These are phyloP conservation scores for Epichloe brachyelytri DNA, from an alignment of 2,329 filamentous ascomycete species.

Conservation along the genomic window DNA sequence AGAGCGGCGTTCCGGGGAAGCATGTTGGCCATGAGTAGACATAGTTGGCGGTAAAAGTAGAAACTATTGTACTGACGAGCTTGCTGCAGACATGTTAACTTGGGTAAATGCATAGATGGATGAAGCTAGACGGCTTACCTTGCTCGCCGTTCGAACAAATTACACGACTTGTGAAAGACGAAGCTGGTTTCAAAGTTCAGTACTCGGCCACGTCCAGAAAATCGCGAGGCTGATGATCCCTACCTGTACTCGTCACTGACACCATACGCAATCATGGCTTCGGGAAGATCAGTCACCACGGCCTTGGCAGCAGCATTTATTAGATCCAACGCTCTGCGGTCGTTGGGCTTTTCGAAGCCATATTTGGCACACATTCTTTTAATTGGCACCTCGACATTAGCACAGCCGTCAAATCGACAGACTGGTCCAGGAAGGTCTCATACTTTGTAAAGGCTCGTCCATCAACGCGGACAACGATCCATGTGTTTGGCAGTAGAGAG, in stretches of 20 bases:
- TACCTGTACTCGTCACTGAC: constrained; percentile 88
- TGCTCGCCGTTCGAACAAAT: constrained; percentile 72
- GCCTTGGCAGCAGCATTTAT: constrained; percentile 90
- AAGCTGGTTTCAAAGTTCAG: constrained; percentile 44
- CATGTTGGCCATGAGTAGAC: constrained; percentile 64
- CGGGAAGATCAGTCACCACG: constrained; percentile 71
- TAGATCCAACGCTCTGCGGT: constrained; percentile 70
- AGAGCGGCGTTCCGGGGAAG: constrained; percentile 60
- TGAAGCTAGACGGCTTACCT: constrained; percentile 38
- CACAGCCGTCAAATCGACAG: not conserved
- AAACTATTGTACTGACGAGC: constrained; percentile 79
- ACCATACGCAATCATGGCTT: constrained; percentile 80
- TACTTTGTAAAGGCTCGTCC: constrained; percentile 93
- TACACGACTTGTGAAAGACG: constrained; percentile 71
- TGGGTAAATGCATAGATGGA: not conserved
- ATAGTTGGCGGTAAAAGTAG: constrained; percentile 88
- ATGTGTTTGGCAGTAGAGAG: constrained; percentile 73
- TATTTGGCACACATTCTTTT: constrained; percentile 69
- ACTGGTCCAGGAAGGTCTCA: too few species aligned
- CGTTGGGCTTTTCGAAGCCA: constrained; percentile 83
- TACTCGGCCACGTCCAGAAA: not conserved
- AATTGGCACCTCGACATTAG: constrained; percentile 5
- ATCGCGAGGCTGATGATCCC: constrained; percentile 6
- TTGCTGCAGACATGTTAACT: constrained; percentile 44
- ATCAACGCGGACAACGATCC: constrained; percentile 90